Percentiles rank a stretch among this genome's conserved stretches.
Conservation (phyloP, 2,329 filamentous ascomycete genomes). For the Fusarium euwallaceae region DNA sequence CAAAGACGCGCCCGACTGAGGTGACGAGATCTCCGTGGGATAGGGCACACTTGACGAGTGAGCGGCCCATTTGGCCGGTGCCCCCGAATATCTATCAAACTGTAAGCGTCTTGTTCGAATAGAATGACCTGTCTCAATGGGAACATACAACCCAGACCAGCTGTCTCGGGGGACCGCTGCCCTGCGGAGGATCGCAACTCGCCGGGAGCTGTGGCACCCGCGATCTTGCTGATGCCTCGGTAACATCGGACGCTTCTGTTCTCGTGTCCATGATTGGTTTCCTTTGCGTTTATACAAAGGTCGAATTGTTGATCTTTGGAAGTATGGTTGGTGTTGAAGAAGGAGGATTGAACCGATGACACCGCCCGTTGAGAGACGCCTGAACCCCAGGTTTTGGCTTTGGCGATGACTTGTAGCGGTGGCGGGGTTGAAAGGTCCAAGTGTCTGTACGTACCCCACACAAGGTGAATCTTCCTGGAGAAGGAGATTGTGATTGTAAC, state of each 20-base stretch:
- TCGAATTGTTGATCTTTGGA: background rate
- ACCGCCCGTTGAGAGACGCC: constrained; percentile 3
- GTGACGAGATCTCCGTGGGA: constrained; percentile 85
- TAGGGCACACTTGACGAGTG: constrained; percentile 85
- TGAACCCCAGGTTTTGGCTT: constrained; percentile 14
- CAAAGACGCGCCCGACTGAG: constrained; percentile 85
- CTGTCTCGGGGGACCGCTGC: constrained; percentile 76
- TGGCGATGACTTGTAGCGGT: constrained; percentile 6
- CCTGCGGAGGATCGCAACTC: constrained; percentile 87
- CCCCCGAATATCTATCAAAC: constrained; percentile 83
- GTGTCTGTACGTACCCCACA: constrained; percentile 18
- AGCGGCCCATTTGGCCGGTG: constrained; percentile 96
- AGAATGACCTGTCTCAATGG: background rate
- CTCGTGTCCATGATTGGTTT: constrained; percentile 43
- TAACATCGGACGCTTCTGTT: constrained; percentile 44
- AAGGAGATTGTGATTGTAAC: background rate
- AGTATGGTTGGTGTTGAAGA: constrained; percentile 9
- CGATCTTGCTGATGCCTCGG: constrained; percentile 45
- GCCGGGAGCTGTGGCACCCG: constrained; percentile 74
- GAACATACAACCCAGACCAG: constrained; percentile 85
- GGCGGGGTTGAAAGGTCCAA: constrained; percentile 26
- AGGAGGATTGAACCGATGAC: constrained; percentile 7
- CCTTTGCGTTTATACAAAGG: background rate
- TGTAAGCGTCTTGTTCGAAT: constrained; percentile 11
- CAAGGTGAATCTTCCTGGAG: background rate